phyloP scores from a whole-genome alignment of 805 yeast genomes.

The Jamesozyma piceae region DNA sequence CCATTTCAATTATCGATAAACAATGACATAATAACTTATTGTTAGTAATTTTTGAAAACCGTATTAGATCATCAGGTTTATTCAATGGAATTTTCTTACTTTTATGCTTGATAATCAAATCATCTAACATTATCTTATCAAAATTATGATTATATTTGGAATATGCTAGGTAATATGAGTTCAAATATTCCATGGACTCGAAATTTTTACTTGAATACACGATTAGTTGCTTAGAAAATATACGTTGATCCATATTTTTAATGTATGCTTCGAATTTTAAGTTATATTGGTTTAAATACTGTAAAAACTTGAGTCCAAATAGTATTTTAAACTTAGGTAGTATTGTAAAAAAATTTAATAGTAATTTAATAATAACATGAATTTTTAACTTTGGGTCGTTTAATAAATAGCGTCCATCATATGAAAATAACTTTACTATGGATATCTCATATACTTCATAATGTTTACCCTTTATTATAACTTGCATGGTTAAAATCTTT shows the following conservation, averaged over 20 bases:
- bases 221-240: slow-evolving; percentile 15
- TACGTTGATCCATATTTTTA: slow-evolving; percentile 12
- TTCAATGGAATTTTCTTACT: not conserved
- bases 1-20: not conserved
- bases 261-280: slow-evolving; percentile 17
- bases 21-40: not conserved
- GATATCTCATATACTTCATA: slow-evolving; percentile 6
- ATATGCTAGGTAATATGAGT: slow-evolving; percentile 16
- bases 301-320: slow-evolving; percentile 26
- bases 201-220: not conserved
- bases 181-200: slow-evolving; percentile 1
- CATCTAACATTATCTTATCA: slow-evolving; percentile 17
- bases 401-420: slow-evolving; percentile 21
- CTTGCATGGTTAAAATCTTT: slow-evolving; percentile 24
- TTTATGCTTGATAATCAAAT: slow-evolving; percentile 6
- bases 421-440: slow-evolving; percentile 16
- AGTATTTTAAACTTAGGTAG: slow-evolving; percentile 15
- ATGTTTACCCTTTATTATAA: slow-evolving; percentile 16
- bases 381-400: slow-evolving; percentile 13
- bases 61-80: slow-evolving; percentile 1
- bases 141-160: slow-evolving; percentile 9
- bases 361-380: slow-evolving; percentile 17
- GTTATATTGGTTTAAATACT: slow-evolving; percentile 21
- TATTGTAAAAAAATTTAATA: slow-evolving; percentile 20
- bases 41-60: not conserved